phyloP scores from a whole-genome alignment of 106 monocot genomes.

The Phalaenopsis equestris region DNA sequence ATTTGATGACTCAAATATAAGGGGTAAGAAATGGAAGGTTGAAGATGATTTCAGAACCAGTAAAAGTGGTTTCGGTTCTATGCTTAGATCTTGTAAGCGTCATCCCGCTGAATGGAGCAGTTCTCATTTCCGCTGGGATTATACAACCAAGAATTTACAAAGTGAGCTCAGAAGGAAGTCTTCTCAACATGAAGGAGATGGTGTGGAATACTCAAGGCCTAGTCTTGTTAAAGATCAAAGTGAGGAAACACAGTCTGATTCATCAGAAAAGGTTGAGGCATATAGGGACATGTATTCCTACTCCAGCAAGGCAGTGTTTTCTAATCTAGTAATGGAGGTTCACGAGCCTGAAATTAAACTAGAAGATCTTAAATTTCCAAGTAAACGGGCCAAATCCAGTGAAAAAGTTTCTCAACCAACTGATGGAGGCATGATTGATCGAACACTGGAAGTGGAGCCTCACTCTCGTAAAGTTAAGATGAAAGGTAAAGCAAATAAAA shows the following conservation, averaged over 20 bases:
- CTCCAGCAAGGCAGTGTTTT: constrained; percentile 14
- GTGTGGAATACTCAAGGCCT: constrained; percentile 4
- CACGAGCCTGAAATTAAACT: constrained; percentile 14
- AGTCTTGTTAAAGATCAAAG: constrained; percentile 19
- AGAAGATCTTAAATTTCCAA: constrained; percentile 24
- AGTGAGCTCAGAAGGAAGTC: constrained; percentile 23
- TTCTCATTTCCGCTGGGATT: constrained; percentile 6
- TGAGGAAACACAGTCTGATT: constrained; percentile 83
- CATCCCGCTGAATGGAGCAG: constrained; percentile 13
- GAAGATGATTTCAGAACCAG: constrained; percentile 10
- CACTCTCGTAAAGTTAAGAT: constrained; percentile 26
- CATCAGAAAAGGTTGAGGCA: constrained; percentile 43
- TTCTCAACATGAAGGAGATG: constrained; percentile 11
- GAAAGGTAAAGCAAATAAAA: constrained; percentile 34
- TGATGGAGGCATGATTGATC: constrained; percentile 1
- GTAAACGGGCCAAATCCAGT: constrained; percentile 24
- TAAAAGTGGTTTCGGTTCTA: constrained; percentile 13
- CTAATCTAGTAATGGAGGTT: constrained; percentile 8
- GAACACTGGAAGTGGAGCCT: constrained; percentile 17
- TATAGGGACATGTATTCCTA: constrained; percentile 13
- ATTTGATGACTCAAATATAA: constrained; percentile 18
- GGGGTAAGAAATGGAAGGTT: constrained; percentile 21
- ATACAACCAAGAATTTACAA: constrained; percentile 14
- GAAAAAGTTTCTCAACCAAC: constrained; percentile 12
- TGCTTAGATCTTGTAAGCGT: constrained; percentile 19